Conservation (phyloP, 257 asterid genomes). For the Lavandula angustifolia region DNA sequence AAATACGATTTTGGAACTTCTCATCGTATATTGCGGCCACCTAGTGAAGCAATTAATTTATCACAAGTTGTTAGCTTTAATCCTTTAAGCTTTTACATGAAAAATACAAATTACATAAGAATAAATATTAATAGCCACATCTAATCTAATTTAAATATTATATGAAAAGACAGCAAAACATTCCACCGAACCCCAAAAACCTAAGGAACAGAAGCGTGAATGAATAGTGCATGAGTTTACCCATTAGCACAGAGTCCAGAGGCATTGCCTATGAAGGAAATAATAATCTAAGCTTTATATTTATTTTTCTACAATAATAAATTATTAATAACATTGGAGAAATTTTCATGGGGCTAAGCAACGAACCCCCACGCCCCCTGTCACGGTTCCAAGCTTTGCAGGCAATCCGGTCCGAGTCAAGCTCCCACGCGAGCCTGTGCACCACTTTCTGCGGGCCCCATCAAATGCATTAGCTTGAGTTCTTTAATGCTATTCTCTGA, state of each 20-base stretch:
- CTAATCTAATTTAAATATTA: too few species aligned
- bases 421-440: conserved; percentile 35
- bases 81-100: neutral
- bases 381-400: conserved; percentile 17
- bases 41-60: conserved; percentile 13
- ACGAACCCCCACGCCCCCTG: conserved; percentile 34
- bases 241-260: conserved; percentile 25
- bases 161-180: conserved; percentile 6
- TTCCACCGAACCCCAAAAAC: conserved; percentile 32
- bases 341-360: conserved; percentile 21
- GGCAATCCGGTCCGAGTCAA: conserved; percentile 27
- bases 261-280: conserved; percentile 8
- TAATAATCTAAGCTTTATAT: neutral
- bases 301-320: neutral
- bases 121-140: neutral
- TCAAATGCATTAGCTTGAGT: neutral
- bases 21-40: conserved; percentile 1
- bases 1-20: too few species aligned
- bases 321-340: neutral
- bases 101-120: neutral
- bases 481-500: neutral
- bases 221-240: conserved; percentile 29
- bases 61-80: neutral
- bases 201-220: conserved; percentile 33
- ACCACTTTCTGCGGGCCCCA: conserved; percentile 8